Percentiles rank a stretch among this genome's conserved stretches.
These are phyloP conservation scores for Eucalyptus sp. DNA, from an alignment of 345 rosid species.

Conservation along the genomic window DNA sequence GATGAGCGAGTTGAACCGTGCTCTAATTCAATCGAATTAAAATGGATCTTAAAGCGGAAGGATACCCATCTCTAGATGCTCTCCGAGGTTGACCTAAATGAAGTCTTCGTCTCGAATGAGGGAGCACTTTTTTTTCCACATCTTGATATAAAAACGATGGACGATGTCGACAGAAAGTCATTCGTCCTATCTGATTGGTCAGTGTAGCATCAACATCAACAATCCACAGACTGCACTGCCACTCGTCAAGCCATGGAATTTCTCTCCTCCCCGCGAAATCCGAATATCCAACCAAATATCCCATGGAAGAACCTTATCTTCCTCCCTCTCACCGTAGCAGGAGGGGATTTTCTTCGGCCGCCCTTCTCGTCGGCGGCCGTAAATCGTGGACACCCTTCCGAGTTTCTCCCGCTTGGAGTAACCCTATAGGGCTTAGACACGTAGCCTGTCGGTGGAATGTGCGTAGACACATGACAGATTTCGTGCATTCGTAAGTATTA, in stretches of 20 bases:
- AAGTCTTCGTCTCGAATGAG: too few relatives aligned
- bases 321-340: neutral
- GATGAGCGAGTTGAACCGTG: too few relatives aligned
- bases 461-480: neutral
- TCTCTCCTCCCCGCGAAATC: neutral
- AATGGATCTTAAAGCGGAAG: too few relatives aligned
- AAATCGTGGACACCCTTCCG: neutral
- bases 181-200: too few relatives aligned
- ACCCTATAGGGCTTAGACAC: neutral
- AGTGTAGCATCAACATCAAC: neutral
- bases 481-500: neutral
- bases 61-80: too few relatives aligned
- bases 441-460: neutral
- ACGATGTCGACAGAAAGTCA: too few relatives aligned
- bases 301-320: neutral
- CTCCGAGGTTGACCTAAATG: too few relatives aligned
- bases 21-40: too few relatives aligned
- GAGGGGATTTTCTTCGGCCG: neutral
- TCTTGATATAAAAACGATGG: too few relatives aligned
- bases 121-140: too few relatives aligned
- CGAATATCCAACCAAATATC: neutral
- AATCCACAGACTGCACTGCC: neutral
- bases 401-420: neutral
- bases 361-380: neutral
- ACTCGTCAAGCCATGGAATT: neutral